Conservation (phyloP, 768 basidiomycete species). For the Russula lepida region DNA sequence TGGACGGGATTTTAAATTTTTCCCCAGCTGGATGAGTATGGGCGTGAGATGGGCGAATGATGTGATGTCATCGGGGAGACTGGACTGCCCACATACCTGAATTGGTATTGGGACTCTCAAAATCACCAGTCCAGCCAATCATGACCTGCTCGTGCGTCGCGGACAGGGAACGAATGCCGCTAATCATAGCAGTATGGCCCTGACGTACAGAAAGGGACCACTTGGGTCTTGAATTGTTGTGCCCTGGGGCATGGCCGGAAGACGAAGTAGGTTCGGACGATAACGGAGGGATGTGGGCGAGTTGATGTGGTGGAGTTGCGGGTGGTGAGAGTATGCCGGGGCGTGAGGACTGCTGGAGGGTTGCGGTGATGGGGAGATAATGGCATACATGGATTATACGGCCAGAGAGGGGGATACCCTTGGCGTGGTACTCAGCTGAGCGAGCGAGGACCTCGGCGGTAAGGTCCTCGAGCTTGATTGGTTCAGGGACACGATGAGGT, state of each 20-base stretch:
- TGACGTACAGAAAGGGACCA: slow-evolving; percentile 79
- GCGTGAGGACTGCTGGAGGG: slow-evolving; percentile 36
- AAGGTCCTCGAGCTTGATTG: slow-evolving; percentile 64
- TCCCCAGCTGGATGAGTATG: slow-evolving; percentile 23
- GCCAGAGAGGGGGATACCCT: slow-evolving; percentile 70
- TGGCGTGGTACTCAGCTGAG: slow-evolving; percentile 60
- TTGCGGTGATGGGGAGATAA: slow-evolving; percentile 72
- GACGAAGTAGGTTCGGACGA: slow-evolving; percentile 17
- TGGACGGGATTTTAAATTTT: slow-evolving; percentile 36
- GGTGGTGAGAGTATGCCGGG: slow-evolving; percentile 62
- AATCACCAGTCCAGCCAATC: slow-evolving; percentile 91
- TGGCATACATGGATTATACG: slow-evolving; percentile 90
- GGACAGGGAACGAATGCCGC: slow-evolving; percentile 79
- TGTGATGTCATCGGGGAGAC: slow-evolving; percentile 3
- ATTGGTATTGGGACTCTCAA: slow-evolving; percentile 38
- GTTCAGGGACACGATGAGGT: slow-evolving; percentile 33
- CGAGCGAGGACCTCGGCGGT: slow-evolving; percentile 62
- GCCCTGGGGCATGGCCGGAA: slow-evolving; percentile 17
- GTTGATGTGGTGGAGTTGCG: slow-evolving; percentile 60
- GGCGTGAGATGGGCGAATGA: not conserved
- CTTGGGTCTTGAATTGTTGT: slow-evolving; percentile 25
- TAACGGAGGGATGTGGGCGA: slow-evolving; percentile 37
- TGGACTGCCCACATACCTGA: slow-evolving; percentile 18
- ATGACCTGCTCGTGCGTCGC: slow-evolving; percentile 84
- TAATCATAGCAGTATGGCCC: slow-evolving; percentile 93